Conservation (phyloP, 1,284 basidiomycete species). For the Pseudozyma pruni region DNA sequence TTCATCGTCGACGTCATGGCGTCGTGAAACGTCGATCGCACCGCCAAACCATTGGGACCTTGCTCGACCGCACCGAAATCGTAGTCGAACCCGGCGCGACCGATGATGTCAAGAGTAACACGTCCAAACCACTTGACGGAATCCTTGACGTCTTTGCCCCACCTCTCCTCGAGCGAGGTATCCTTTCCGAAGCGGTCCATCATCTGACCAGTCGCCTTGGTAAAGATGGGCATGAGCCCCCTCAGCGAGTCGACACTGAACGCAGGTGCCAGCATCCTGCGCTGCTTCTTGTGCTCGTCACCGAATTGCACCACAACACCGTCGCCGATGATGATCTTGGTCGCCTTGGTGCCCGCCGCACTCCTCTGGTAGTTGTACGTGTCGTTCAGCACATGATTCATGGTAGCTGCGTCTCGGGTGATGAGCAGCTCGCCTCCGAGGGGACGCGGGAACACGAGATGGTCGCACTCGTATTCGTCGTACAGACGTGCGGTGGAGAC, state of each 20-base stretch:
- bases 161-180: slow-evolving; percentile 30
- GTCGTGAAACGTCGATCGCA: slow-evolving; percentile 42
- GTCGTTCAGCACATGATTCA: slow-evolving; percentile 46
- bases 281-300: slow-evolving; percentile 44
- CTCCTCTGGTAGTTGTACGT: slow-evolving; percentile 39
- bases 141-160: slow-evolving; percentile 33
- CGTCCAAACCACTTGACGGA: slow-evolving; percentile 46
- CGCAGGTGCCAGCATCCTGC: slow-evolving; percentile 40
- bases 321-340: slow-evolving; percentile 47
- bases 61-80: slow-evolving; percentile 50
- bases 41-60: slow-evolving; percentile 45
- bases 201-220: slow-evolving; percentile 40
- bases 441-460: slow-evolving; percentile 38
- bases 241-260: slow-evolving; percentile 43
- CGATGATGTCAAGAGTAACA: slow-evolving; percentile 52
- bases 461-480: slow-evolving; percentile 33
- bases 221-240: slow-evolving; percentile 38
- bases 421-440: slow-evolving; percentile 42
- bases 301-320: slow-evolving; percentile 46
- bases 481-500: slow-evolving; percentile 26
- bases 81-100: slow-evolving; percentile 49
- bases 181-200: slow-evolving; percentile 37
- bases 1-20: slow-evolving; percentile 54
- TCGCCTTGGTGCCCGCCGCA: slow-evolving; percentile 43
- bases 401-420: slow-evolving; percentile 41